Percentiles rank a stretch among this genome's conserved stretches.
phyloP scores from a whole-genome alignment of 108 stramenopile species.

The Conticribra guillardii region DNA sequence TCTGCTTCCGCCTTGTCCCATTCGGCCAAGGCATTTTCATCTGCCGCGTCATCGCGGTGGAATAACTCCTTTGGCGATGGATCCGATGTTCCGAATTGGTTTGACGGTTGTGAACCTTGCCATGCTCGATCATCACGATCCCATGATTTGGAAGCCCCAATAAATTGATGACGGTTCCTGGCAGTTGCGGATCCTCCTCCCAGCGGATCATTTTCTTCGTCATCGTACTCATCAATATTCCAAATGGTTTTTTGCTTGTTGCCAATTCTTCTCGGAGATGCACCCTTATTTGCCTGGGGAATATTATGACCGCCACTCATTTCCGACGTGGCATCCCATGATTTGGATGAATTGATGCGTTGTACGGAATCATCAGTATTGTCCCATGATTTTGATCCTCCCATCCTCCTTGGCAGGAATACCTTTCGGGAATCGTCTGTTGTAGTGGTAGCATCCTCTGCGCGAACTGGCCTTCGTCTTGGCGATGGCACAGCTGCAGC shows the following conservation, averaged over 20 bases:
- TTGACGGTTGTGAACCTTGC: too few relatives aligned
- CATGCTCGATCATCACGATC: slow-evolving; percentile 30
- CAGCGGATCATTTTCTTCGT: slow-evolving; percentile 11
- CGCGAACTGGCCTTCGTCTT: too few relatives aligned
- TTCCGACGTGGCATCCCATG: slow-evolving; percentile 15
- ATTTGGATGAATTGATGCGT: slow-evolving; percentile 3
- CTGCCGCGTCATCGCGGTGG: not conserved
- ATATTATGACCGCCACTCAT: not conserved
- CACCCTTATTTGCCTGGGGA: slow-evolving; percentile 2
- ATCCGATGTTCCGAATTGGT: not conserved
- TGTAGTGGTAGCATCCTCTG: not conserved
- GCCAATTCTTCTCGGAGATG: not conserved
- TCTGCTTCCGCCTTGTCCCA: slow-evolving; percentile 31
- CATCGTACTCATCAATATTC: slow-evolving; percentile 8
- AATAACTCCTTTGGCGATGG: not conserved
- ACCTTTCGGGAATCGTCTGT: not conserved
- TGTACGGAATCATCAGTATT: not conserved
- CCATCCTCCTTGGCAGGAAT: slow-evolving; percentile 21
- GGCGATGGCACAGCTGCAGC: too few relatives aligned
- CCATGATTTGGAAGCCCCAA: slow-evolving; percentile 31
- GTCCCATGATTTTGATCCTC: slow-evolving; percentile 17
- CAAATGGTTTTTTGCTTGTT: slow-evolving; percentile 27
- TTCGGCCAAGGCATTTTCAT: slow-evolving; percentile 10
- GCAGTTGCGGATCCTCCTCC: not conserved
- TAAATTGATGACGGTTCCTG: not conserved